These are phyloP conservation scores for Rosa persica DNA, from an alignment of 306 rosid genomes.

Conservation along the genomic window DNA sequence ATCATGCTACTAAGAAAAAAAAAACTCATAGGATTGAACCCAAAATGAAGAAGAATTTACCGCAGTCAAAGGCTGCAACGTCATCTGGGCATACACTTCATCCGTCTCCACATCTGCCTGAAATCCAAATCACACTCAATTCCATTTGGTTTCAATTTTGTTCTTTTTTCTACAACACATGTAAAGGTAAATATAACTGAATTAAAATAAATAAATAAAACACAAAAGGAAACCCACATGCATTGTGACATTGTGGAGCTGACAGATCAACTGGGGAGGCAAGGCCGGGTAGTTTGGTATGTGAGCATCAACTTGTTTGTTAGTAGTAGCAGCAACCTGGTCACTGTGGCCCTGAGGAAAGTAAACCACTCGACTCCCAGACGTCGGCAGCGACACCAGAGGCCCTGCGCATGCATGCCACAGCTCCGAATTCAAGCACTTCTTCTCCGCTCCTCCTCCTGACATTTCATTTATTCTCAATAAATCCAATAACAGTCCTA, in stretches of 20 bases:
- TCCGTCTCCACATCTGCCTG: constrained; percentile 96
- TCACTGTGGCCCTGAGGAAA: constrained; percentile 96
- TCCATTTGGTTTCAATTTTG: not conserved
- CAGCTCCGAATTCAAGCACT: constrained; percentile 87
- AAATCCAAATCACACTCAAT: constrained; percentile 34
- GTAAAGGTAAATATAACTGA: not conserved
- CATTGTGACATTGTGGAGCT: constrained; percentile 83
- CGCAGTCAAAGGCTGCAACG: constrained; percentile 81
- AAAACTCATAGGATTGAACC: not conserved
- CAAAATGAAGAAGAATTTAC: constrained; percentile 36
- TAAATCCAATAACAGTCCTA: not conserved
- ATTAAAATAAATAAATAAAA: not conserved
- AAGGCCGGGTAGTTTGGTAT: constrained; percentile 80
- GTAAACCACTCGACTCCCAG: constrained; percentile 79
- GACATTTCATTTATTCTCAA: not conserved
- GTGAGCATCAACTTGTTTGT: constrained; percentile 75
- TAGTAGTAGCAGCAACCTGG: constrained; percentile 89
- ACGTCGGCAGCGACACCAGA: constrained; percentile 70
- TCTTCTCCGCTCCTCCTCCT: constrained; percentile 56
- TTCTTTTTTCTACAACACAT: not conserved
- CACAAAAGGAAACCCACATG: constrained; percentile 51
- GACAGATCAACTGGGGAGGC: constrained; percentile 82
- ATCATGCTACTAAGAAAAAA: not conserved
- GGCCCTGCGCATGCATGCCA: constrained; percentile 99
- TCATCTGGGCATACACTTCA: constrained; percentile 96